Base-by-base conservation (phyloP, 257 asterid species). In the Apocynum venetum region DNA sequence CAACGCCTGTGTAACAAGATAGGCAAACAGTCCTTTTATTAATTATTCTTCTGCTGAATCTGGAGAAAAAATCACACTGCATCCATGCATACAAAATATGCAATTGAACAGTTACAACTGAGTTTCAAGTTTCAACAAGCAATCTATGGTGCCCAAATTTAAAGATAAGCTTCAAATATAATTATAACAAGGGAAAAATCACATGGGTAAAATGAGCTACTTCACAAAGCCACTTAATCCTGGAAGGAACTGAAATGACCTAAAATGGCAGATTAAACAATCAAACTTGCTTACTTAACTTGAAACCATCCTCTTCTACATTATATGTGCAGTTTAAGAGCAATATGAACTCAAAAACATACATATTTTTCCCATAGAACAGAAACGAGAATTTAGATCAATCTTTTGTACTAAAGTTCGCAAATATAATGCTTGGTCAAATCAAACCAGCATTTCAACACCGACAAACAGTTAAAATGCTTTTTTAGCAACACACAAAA, bases 1-100 rank as follows among this genome's bases (percentile, higher is more conserved):
- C 99, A 78, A 96, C 98, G 74, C 99, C 99, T 95, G 80, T 68
- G 76, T 31, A 78, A 66, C 68, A 80, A 79, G 4, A 56, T 14
- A 44, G n/a, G 55, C 2, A 63, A 49, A 64, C 4, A 38, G 3
- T 57, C 11, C 4, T 2, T 8, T n/a, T 60, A 55, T 55, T 4
- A 31, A 31, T 12, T 11, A 36, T 31, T 38, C 41, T 63, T 63
- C 44, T 4, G 20, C 14, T n/a, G 14, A n/a, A 60, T n/a, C 66
- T 8, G 15, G 40, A 60, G 14, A 59, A n/a, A 40, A 20, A 57
- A 57, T 57, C 36, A n/a, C 35, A 20, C 3, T 19, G 63, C 9
- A 57, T 14, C 35, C 35, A 9, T 7, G 13, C n/a, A n/a, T 2
- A 20, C 9, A 57, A 57, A 57, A 57, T 14, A 14, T 1, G 57